Percentiles rank a stretch among this genome's conserved stretches.
Conservation (phyloP, 805 yeast species). For the Wickerhamiella sergipiensis region DNA sequence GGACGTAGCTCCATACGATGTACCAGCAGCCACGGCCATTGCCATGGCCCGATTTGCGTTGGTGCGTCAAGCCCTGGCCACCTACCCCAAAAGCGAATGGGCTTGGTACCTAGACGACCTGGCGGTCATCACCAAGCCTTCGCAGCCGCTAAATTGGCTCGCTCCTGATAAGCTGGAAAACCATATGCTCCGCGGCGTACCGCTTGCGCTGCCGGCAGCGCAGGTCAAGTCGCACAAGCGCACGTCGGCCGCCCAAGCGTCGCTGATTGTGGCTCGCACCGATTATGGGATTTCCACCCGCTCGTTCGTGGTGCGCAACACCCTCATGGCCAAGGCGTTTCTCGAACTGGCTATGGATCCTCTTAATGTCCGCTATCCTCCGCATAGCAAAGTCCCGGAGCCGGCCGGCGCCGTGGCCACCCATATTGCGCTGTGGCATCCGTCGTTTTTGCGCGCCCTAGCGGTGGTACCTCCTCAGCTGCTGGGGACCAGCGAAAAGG, state of each 20-base stretch:
- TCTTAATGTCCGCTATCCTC: constrained; percentile 45
- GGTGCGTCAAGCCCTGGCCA: constrained; percentile 75
- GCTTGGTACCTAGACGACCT: constrained; percentile 72
- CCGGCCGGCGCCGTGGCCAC: constrained; percentile 33
- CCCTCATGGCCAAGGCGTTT: constrained; percentile 42
- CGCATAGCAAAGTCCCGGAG: constrained; percentile 36
- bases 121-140: constrained; percentile 52
- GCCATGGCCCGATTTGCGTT: constrained; percentile 45
- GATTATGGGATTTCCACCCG: constrained; percentile 43
- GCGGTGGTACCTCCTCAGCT: constrained; percentile 48
- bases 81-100: constrained; percentile 73
- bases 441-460: constrained; percentile 51
- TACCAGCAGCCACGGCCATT: constrained; percentile 17
- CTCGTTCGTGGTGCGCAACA: constrained; percentile 53
- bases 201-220: constrained; percentile 55
- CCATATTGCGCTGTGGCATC: constrained; percentile 84
- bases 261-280: constrained; percentile 54
- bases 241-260: constrained; percentile 39
- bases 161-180: constrained; percentile 43
- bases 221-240: constrained; percentile 55
- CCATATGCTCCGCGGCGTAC: constrained; percentile 47
- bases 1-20: constrained; percentile 39
- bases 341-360: constrained; percentile 64
- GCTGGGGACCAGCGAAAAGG: constrained; percentile 22
- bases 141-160: constrained; percentile 44